Conservation (phyloP, 768 basidiomycete species). For the Rhizopogon roseolus region DNA sequence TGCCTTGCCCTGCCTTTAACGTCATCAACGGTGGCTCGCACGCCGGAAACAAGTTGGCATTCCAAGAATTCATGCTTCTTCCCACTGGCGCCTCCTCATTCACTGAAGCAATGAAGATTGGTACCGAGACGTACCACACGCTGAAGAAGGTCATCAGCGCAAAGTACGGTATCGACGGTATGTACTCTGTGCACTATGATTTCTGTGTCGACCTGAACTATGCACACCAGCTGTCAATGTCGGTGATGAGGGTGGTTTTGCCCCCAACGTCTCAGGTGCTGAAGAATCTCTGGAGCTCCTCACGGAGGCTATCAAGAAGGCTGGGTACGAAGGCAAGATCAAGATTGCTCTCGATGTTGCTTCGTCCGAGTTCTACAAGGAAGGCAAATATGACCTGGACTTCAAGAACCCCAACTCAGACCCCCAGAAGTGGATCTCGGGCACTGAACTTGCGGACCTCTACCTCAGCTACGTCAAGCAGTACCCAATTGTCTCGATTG, state of each 20-base stretch:
- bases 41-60: constrained; percentile 98
- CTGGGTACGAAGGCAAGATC: constrained; percentile 97
- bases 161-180: constrained; percentile 99
- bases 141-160: constrained; percentile 98
- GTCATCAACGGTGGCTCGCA: constrained; percentile 99
- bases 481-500: constrained; percentile 94
- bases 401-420: constrained; percentile 99
- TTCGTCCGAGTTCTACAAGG: constrained; percentile 99
- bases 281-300: constrained; percentile 97
- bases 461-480: constrained; percentile 85
- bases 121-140: constrained; percentile 96
- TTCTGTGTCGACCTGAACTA: constrained; percentile 2
- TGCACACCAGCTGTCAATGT: constrained; percentile 82
- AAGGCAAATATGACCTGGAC: constrained; percentile 98
- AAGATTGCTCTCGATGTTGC: constrained; percentile 98
- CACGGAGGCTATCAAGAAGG: constrained; percentile 93
- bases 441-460: constrained; percentile 86
- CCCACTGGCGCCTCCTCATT: constrained; percentile 90
- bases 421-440: constrained; percentile 92
- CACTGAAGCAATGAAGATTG: constrained; percentile 98
- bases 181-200: constrained; percentile 18
- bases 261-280: constrained; percentile 95
- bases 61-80: constrained; percentile 99
- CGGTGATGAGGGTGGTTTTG: constrained; percentile 99
- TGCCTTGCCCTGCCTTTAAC: constrained; percentile 94